Evolutionary conservation across 805 yeast species (phyloP).

Genomic region (Spathaspora boniae): DNA sequence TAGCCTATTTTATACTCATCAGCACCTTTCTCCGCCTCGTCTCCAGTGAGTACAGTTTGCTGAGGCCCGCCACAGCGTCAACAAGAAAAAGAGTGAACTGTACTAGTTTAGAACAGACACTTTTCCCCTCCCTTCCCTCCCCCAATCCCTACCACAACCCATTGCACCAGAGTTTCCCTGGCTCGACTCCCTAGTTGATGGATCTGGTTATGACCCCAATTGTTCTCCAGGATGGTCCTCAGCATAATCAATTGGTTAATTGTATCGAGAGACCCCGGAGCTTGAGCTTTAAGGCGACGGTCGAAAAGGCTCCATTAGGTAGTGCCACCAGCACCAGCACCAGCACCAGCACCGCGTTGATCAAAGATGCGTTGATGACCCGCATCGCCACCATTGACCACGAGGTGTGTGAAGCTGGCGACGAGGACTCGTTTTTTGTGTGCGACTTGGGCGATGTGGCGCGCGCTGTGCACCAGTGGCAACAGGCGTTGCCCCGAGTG

Average conservation of each 20-base stretch:
- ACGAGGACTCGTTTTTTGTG: slow-evolving; percentile 83
- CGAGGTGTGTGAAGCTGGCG: slow-evolving; percentile 65
- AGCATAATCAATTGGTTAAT: not conserved
- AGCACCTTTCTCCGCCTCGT: too few relatives aligned
- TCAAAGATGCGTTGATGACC: slow-evolving; percentile 37
- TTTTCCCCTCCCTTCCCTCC: too few relatives aligned
- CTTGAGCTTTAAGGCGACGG: not conserved
- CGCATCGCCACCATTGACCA: slow-evolving; percentile 47
- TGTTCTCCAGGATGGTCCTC: slow-evolving; percentile 6
- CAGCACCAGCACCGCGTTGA: slow-evolving; percentile 12
- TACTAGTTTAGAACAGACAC: too few relatives aligned
- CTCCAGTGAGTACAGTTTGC: too few relatives aligned
- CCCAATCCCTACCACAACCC: too few relatives aligned
- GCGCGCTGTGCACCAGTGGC: slow-evolving; percentile 65
- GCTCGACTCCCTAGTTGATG: too few relatives aligned
- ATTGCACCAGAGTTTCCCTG: too few relatives aligned
- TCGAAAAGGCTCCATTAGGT: not conserved
- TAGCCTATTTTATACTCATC: slow-evolving; percentile 28
- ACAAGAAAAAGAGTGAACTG: too few relatives aligned
- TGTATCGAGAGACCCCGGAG: not conserved
- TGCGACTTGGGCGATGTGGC: slow-evolving; percentile 77
- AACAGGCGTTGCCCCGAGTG: slow-evolving; percentile 60
- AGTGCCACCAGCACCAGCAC: not conserved
- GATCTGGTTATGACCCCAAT: slow-evolving; percentile 5
- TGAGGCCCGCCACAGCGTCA: too few relatives aligned